These are phyloP conservation scores for Trametes sp. DNA, from an alignment of 1,284 basidiomycete species.

Conservation along the genomic window DNA sequence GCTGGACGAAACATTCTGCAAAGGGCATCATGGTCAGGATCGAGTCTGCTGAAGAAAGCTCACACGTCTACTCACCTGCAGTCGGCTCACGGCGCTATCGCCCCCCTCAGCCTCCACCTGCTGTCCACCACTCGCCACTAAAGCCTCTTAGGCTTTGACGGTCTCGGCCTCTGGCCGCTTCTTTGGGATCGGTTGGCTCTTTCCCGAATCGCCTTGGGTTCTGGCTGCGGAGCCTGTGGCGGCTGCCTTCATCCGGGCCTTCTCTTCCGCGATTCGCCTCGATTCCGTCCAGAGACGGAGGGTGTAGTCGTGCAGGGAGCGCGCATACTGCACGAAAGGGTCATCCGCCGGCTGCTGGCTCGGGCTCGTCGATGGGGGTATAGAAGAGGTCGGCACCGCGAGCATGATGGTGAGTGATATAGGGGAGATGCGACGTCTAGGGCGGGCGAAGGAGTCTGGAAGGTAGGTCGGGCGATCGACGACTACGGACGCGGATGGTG, in stretches of 20 bases:
- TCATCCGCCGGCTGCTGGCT: conserved; percentile 31
- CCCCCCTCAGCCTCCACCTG: not conserved
- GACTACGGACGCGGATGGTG: not conserved
- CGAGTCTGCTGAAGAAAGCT: not conserved
- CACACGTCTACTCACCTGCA: conserved; percentile 1
- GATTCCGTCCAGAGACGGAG: conserved; percentile 73
- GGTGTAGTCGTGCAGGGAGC: conserved; percentile 72
- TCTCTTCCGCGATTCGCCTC: conserved; percentile 63
- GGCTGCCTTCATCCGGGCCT: conserved; percentile 43
- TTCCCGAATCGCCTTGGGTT: conserved; percentile 24
- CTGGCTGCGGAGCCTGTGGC: conserved; percentile 23
- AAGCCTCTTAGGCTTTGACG: conserved; percentile 14
- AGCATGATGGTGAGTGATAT: conserved; percentile 29
- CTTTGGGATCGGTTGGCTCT: conserved; percentile 15
- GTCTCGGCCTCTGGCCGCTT: conserved; percentile 20
- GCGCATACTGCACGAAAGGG: conserved; percentile 60
- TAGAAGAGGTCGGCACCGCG: conserved; percentile 21
- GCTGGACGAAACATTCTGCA: not conserved
- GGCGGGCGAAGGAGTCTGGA: not conserved
- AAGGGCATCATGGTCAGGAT: not conserved
- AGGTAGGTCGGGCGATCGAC: not conserved
- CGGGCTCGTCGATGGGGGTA: conserved; percentile 6
- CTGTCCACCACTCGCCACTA: not conserved
- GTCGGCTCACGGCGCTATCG: not conserved
- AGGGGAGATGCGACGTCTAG: not conserved